A percentile compares a stretch with the other conserved stretches of the same genome.
phyloP scores from a whole-genome alignment of 176 grass and related monocot species.

The Oryza australiensis region DNA sequence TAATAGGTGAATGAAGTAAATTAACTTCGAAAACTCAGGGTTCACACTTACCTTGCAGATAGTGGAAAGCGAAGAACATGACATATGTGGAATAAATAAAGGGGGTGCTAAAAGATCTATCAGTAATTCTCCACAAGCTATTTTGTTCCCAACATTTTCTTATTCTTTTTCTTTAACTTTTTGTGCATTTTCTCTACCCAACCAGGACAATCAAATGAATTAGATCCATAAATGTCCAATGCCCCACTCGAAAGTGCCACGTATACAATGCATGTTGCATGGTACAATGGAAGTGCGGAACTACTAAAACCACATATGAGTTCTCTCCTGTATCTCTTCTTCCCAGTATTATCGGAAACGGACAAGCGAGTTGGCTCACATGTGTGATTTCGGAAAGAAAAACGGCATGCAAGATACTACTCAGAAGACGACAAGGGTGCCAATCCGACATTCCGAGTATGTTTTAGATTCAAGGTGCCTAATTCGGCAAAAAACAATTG shows the following conservation, averaged over 20 bases:
- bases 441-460: background rate
- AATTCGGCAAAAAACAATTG: background rate
- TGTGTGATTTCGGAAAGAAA: background rate
- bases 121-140: background rate
- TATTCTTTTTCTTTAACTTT: background rate
- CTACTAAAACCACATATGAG: background rate
- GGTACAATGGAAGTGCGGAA: background rate
- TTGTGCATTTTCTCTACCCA: background rate
- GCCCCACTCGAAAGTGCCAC: background rate
- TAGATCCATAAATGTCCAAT: background rate
- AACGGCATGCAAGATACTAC: background rate
- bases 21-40: background rate
- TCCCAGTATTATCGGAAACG: background rate
- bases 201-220: background rate
- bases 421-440: background rate
- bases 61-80: background rate
- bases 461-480: background rate
- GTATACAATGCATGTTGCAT: slow-evolving; percentile 10
- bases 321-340: background rate
- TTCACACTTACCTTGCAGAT: background rate
- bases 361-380: background rate
- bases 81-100: background rate
- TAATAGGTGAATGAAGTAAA: background rate
- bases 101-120: background rate
- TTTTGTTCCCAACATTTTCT: background rate